Conservation (phyloP, 2,329 filamentous ascomycete species). For the Ceratocystis huliohia region DNA sequence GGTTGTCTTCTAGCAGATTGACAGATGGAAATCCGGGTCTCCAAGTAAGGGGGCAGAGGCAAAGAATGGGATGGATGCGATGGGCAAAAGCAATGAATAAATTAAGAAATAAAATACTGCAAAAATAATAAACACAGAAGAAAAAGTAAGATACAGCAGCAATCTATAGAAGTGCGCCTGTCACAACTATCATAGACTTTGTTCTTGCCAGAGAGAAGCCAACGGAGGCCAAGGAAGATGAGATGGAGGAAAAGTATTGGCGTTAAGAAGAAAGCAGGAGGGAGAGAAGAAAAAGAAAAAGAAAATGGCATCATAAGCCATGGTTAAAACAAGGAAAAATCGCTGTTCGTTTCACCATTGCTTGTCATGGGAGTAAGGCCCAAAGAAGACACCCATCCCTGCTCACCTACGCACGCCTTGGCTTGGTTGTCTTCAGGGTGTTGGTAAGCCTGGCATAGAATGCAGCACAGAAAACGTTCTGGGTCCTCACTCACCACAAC, state of each 20-base stretch:
- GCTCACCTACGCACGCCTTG: not conserved
- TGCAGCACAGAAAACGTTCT: not conserved
- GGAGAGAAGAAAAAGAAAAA: conserved; percentile 17
- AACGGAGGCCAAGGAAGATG: no score
- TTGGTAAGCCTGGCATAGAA: not conserved
- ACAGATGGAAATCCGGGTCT: not conserved
- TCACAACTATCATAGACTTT: not conserved
- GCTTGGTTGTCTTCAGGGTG: not conserved
- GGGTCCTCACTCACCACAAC: not conserved
- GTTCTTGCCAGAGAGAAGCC: not conserved
- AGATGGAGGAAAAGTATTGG: not conserved
- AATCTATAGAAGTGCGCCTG: not conserved
- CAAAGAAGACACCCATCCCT: not conserved
- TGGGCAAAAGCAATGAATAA: not conserved
- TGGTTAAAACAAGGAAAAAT: not conserved
- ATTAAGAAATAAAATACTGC: conserved; percentile 20
- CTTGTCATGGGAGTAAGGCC: not conserved
- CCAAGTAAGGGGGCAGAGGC: not conserved
- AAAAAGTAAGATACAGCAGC: not conserved
- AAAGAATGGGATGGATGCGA: not conserved
- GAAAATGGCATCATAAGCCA: conserved; percentile 8
- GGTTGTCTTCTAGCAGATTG: conserved; percentile 1
- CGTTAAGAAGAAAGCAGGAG: conserved; percentile 4
- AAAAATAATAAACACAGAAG: conserved; percentile 15
- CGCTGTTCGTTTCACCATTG: not conserved